Conservation (phyloP, 305 asterid species). For the Lippia alba region DNA sequence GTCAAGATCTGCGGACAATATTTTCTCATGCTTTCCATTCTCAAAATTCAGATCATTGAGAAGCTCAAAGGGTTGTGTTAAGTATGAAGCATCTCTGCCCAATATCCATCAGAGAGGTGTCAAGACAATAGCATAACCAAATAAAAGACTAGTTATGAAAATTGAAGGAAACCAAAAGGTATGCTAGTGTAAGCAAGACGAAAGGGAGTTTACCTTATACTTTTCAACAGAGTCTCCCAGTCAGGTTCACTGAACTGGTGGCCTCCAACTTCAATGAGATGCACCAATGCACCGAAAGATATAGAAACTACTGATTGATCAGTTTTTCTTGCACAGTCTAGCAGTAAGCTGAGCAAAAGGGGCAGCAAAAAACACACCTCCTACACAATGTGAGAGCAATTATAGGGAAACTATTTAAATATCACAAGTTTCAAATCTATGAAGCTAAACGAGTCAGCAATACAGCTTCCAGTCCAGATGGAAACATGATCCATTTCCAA, state of each 20-base stretch:
- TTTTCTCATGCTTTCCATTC: constrained; percentile 54
- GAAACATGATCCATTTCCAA: background rate
- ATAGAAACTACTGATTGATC: constrained; percentile 95
- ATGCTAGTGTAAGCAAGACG: constrained; percentile 12
- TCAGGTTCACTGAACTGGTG: constrained; percentile 86
- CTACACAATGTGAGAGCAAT: constrained; percentile 49
- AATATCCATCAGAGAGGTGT: constrained; percentile 38
- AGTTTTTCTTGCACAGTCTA: constrained; percentile 93
- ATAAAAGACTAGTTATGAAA: constrained; percentile 6
- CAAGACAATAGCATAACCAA: constrained; percentile 24
- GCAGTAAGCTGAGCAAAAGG: constrained; percentile 82
- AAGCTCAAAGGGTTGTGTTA: constrained; percentile 97
- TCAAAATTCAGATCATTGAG: constrained; percentile 82
- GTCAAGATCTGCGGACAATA: constrained; percentile 49
- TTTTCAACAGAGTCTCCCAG: constrained; percentile 91
- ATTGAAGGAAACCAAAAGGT: constrained; percentile 7
- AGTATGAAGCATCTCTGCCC: constrained; percentile 87
- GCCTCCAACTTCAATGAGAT: constrained; percentile 98
- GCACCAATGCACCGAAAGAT: constrained; percentile 94
- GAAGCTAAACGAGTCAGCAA: constrained; percentile 15
- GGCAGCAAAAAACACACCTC: constrained; percentile 95
- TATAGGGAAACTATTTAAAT: constrained; percentile 30
- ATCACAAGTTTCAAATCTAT: constrained; percentile 25
- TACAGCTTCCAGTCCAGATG: constrained; percentile 21
- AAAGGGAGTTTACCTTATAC: constrained; percentile 66